These are phyloP conservation scores for Ophiosphaerella korrae DNA, from an alignment of 2,329 filamentous ascomycete species.

Conservation along the genomic window DNA sequence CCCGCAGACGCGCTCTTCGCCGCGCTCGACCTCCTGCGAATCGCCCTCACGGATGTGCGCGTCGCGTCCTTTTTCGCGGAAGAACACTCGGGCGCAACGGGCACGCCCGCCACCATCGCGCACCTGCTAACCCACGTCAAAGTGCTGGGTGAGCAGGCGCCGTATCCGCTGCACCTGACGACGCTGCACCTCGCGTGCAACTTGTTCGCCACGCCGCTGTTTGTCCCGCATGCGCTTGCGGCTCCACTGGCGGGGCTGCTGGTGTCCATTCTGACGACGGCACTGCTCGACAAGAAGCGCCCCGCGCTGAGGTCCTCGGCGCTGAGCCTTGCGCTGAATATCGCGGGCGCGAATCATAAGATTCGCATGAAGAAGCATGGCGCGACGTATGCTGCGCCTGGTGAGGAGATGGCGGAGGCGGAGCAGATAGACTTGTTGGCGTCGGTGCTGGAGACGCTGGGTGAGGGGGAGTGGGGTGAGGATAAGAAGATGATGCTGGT, in stretches of 20 bases:
- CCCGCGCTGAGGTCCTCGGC: conserved; percentile 79
- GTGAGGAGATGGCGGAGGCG: conserved; percentile 62
- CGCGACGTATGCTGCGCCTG: conserved; percentile 17
- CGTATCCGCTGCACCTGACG: conserved; percentile 83
- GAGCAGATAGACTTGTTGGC: conserved; percentile 83
- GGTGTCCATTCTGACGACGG: conserved; percentile 74
- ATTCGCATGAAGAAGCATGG: conserved; percentile 61
- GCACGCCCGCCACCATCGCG: conserved; percentile 58
- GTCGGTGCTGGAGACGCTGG: conserved; percentile 76
- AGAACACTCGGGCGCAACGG: conserved; percentile 62
- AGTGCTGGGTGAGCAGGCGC: conserved; percentile 59
- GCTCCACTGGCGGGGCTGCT: conserved; percentile 57
- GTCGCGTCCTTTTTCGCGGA: conserved; percentile 83
- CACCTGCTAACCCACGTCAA: conserved; percentile 62
- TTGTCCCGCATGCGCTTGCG: conserved; percentile 65
- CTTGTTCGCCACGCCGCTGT: conserved; percentile 77
- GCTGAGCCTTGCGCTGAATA: conserved; percentile 81
- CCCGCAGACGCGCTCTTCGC: conserved; percentile 74
- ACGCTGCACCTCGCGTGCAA: conserved; percentile 85
- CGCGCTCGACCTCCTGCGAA: conserved; percentile 81
- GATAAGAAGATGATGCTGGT: conserved; percentile 77
- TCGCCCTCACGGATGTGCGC: conserved; percentile 76
- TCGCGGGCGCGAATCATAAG: conserved; percentile 73
- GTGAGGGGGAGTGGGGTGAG: conserved; percentile 61
- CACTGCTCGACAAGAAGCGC: conserved; percentile 77